Evolutionary conservation across 495 filamentous ascomycete genomes (phyloP).

Genomic region (Tetracladium setigerum): DNA sequence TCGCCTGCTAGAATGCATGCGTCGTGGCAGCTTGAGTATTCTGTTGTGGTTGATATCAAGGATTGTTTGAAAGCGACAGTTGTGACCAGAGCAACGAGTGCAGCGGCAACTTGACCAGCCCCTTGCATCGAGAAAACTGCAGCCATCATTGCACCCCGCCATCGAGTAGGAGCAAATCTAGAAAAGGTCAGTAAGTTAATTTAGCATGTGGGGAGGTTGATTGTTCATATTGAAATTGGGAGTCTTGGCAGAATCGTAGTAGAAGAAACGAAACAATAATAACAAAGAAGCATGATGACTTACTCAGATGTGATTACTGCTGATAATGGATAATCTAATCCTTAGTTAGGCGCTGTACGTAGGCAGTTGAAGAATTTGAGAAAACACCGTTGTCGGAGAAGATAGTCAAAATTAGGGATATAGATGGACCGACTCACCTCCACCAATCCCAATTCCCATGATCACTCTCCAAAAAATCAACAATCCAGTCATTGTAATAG

Average conservation of each 20-base stretch:
- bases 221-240: neutral
- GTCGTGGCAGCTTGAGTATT: conserved; percentile 43
- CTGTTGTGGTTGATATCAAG: conserved; percentile 36
- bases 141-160: conserved; percentile 84
- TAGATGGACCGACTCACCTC: conserved; percentile 19
- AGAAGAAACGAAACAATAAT: neutral
- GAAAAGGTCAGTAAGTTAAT: neutral
- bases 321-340: conserved; percentile 66
- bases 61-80: conserved; percentile 62
- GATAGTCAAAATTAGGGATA: too few species aligned
- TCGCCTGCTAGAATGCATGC: conserved; percentile 64
- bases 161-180: conserved; percentile 75
- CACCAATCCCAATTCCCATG: conserved; percentile 66
- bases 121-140: conserved; percentile 86
- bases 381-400: too few species aligned
- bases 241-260: neutral
- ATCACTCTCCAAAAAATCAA: conserved; percentile 74
- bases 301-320: conserved; percentile 76
- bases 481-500: conserved; percentile 60
- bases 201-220: neutral
- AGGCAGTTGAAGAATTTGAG: too few species aligned
- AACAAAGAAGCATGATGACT: conserved; percentile 18
- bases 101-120: conserved; percentile 54
- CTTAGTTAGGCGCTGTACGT: conserved; percentile 23
- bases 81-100: conserved; percentile 64